phyloP scores from a whole-genome alignment of 805 yeast genomes.

The Candida manassasensis region DNA sequence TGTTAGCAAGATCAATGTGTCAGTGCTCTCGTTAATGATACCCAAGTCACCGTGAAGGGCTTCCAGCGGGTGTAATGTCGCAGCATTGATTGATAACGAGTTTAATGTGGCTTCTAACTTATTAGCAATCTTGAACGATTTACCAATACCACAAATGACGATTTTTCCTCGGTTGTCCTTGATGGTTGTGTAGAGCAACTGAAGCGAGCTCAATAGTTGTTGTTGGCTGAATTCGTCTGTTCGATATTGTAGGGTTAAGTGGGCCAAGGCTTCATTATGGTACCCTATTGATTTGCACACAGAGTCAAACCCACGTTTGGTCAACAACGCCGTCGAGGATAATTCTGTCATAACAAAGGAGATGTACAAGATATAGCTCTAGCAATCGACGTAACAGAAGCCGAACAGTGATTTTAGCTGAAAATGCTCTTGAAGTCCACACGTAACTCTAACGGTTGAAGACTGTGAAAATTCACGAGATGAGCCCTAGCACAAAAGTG shows the following conservation, averaged over 20 bases:
- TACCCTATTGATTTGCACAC: slow-evolving; percentile 36
- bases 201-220: slow-evolving; percentile 41
- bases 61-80: slow-evolving; percentile 73
- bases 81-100: slow-evolving; percentile 68
- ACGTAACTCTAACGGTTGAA: too few species aligned
- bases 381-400: too few species aligned
- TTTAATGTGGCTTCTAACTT: slow-evolving; percentile 80
- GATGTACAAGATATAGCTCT: too few species aligned
- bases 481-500: too few species aligned
- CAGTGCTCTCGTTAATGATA: slow-evolving; percentile 48
- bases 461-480: too few species aligned
- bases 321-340: neutral
- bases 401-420: too few species aligned
- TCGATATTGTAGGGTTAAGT: slow-evolving; percentile 43
- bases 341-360: neutral
- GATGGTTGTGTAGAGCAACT: slow-evolving; percentile 24
- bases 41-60: slow-evolving; percentile 93
- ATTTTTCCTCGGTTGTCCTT: slow-evolving; percentile 54
- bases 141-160: slow-evolving; percentile 80
- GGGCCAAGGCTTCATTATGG: slow-evolving; percentile 46
- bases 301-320: slow-evolving; percentile 25
- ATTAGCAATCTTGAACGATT: slow-evolving; percentile 72
- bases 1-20: slow-evolving; percentile 60
- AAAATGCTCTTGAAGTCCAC: too few species aligned
- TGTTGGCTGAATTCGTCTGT: slow-evolving; percentile 41